Evolutionary conservation across 2,329 filamentous ascomycete species (phyloP), one percentile per base, ranked within the genome.

Genomic region (Aureobasidium uvarum): DNA sequence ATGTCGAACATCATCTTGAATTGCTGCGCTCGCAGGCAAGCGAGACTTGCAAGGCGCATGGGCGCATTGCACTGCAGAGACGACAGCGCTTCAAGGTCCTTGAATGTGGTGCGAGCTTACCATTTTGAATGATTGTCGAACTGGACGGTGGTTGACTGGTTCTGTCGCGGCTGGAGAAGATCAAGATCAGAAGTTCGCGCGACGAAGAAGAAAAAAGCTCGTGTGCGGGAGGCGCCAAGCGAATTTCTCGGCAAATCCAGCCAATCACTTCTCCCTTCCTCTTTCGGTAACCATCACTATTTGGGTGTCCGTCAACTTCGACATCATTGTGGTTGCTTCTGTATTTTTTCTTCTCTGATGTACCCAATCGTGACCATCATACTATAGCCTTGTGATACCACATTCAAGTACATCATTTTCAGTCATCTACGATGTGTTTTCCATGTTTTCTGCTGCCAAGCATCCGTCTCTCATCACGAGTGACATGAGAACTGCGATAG

Each of bases 101-200:
- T 51, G 33, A 43, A 39, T 33, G 41, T 41, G 48, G n/a, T 54
- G 51, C 48, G 38, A 45, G 65, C 65, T 66, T 66, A 66, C 65
- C 65, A 66, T 66, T 62, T 62, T 66, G 65, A 56, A 55, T 62
- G 58, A 56, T 51, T 62, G 48, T 58, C 46, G 55, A 51, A 56
- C 48, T 56, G 56, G 58, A 66, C 38, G 64, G 56, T 63, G 46
- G 43, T 62, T 66, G 56, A 51, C 51, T 56, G 58, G 23, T 58
- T 60, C 48, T 36, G 64, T 66, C 56, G 64, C 64, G 43, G 64
- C 55, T 62, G 48, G 43, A 54, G 55, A 48, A 48, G 56, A 48
- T 31, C 18, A 50, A 45, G 31, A 41, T 20, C n/a, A 46, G 38
- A 65, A 51, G 33, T 59, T 51, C 54, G 33, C 41, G 5, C 23